These are phyloP conservation scores for Globisporangium apiculatum DNA, from an alignment of 352 stramenopile species.

Conservation along the genomic window DNA sequence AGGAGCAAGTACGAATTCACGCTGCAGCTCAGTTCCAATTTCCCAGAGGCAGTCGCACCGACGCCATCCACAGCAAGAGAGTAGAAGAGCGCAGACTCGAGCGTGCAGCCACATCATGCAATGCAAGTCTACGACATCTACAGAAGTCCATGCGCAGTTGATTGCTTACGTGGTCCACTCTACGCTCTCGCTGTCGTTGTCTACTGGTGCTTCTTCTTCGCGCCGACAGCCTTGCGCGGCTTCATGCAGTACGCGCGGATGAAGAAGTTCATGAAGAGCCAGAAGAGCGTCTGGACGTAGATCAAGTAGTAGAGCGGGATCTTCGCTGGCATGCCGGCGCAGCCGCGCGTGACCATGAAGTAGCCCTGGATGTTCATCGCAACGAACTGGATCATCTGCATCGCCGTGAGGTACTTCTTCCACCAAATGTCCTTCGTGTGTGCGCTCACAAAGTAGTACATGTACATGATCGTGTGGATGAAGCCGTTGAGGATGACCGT, in stretches of 20 bases:
- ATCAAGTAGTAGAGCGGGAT: constrained; percentile 89
- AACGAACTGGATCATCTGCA: constrained; percentile 95
- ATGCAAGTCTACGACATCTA: no score
- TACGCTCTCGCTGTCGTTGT: constrained; percentile 5
- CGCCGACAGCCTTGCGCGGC: constrained; percentile 21
- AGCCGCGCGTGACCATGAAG: constrained; percentile 83
- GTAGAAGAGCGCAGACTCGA: no score
- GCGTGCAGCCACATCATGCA: no score
- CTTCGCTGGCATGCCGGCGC: constrained; percentile 65
- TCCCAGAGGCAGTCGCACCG: no score
- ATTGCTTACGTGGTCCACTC: neutral
- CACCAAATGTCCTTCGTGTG: constrained; percentile 97
- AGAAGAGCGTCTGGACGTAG: constrained; percentile 94
- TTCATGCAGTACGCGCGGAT: constrained; percentile 89
- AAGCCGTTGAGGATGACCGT: constrained; percentile 96
- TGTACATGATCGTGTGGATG: constrained; percentile 99
- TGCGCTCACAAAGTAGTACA: constrained; percentile 98
- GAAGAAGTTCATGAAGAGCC: constrained; percentile 97
- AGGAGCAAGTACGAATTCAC: no score
- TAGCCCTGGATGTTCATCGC: constrained; percentile 76
- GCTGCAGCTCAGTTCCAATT: no score
- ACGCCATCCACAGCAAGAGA: no score
- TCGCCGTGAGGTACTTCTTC: constrained; percentile 94
- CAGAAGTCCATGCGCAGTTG: no score
- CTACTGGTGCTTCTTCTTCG: constrained; percentile 32